Conservation (phyloP, 805 yeast genomes). For the Brettanomyces anomalus region DNA sequence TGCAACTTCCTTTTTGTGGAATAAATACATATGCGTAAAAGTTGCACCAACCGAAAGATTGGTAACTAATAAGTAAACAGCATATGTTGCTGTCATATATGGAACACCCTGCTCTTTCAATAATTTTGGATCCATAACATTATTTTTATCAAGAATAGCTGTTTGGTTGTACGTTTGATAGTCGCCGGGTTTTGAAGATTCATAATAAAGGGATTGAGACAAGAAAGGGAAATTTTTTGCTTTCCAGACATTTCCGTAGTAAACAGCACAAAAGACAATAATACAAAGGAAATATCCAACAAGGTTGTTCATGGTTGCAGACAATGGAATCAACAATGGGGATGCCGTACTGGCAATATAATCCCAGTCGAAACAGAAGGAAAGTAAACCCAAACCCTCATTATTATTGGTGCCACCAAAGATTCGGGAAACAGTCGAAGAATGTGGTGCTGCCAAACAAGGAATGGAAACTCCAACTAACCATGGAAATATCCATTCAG, state of each 20-base stretch:
- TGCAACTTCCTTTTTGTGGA: constrained; percentile 19
- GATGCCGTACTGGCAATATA: constrained; percentile 21
- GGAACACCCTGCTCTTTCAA: constrained; percentile 22
- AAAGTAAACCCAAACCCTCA: constrained; percentile 23
- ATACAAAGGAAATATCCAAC: constrained; percentile 22
- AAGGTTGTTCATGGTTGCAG: constrained; percentile 21
- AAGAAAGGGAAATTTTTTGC: constrained; percentile 26
- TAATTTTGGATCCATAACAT: constrained; percentile 17
- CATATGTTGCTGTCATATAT: constrained; percentile 24
- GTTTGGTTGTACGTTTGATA: constrained; percentile 23
- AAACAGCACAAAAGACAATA: constrained; percentile 20
- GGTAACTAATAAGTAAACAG: constrained; percentile 23
- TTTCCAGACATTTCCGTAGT: constrained; percentile 26
- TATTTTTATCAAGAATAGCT: constrained; percentile 15
- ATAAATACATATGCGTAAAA: constrained; percentile 23
- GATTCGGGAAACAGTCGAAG: constrained; percentile 20
- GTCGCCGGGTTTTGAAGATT: constrained; percentile 16
- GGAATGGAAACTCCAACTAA: constrained; percentile 24
- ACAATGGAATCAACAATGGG: constrained; percentile 23
- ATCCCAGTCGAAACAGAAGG: constrained; percentile 27
- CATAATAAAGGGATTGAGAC: constrained; percentile 23
- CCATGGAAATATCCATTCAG: constrained; percentile 24
- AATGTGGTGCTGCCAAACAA: constrained; percentile 20
- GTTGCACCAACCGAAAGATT: constrained; percentile 27
- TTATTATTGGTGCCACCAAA: constrained; percentile 27